Base-by-base conservation (phyloP, 2,329 filamentous ascomycete genomes). In the Trichoderma asperellum region DNA sequence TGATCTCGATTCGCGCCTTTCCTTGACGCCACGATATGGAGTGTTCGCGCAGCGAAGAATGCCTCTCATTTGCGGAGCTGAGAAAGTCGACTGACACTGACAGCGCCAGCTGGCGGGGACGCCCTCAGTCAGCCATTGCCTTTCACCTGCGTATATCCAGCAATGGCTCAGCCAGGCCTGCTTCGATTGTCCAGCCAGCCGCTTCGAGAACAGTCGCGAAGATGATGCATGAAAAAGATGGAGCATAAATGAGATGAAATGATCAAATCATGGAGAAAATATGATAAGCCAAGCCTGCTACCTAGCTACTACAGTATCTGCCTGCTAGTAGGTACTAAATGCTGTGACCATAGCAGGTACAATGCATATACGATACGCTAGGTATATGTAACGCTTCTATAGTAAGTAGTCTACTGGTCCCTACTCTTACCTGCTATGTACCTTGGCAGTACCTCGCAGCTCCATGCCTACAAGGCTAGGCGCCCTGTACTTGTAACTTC, bases 1-100 rank as follows among this genome's bases (percentile, higher is more conserved):
- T 40, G 56, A 60, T 68, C 65, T 61, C 65, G 65, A 68, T 61
- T 68, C 47, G 65, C 65, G 65, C 47, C 43, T 47, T 61, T 68
- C 47, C 63, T 49, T 43, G 57, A 53, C 65, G 65, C 65, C 65
- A 68, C 65, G 65, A 68, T 60, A 68, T 68, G 65, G 53, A 68
- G 65, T 47, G 65, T 55, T 68, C 65, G 65, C 57, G 47, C 52
- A 24, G 61, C 65, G 24, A 61, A 55, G 57, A 68, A 61, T 60
- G 49, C 57, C 60, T 57, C 35, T 55, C 61, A 37, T 60, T 61
- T 68, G 63, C 63, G 55, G 63, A 67, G 63, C 63, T 67, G 63
- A 67, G 29, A n/a, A 53, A n/a, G 24, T 60, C 40, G 37, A 68
- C 43, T 60, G 61, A 43, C 61, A 64, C 61, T 64, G 57, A 40